Evolutionary conservation across 1,139 yeast genomes (phyloP), one percentile per base, ranked within the genome.

Genomic region (Debaryomyces sp.): DNA sequence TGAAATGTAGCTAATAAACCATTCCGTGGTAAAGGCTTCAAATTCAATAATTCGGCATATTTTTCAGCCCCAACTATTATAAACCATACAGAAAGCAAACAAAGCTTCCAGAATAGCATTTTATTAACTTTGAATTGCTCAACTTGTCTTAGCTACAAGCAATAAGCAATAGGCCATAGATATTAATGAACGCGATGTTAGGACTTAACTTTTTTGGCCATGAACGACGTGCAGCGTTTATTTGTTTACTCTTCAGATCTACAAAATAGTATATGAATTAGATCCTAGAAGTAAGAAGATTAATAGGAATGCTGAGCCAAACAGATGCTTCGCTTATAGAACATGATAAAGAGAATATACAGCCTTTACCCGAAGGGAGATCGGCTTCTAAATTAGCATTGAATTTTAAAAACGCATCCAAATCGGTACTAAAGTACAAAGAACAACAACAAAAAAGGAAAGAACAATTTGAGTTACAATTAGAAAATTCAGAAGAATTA

Each of bases 301-400:
- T 9, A 18, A 32, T 18, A 44, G 15, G 10, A 17, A 49, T 49
- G 52, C 48, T 46, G 50, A 43, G 38, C 22, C 48, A 47, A 26
- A 37, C 78, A 4, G 77, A 79, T 45, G 81, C 83, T 53, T 75
- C 78, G 21, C 61, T 73, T 32, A 71, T 90, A 36, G 96, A 89
- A 61, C 70, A 71, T 22, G 86, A 87, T 49, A 91, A 91, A 66
- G 97, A 91, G 64, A 91, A 91, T 60, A 85, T 91, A 3, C 78
- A 79, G 55, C 91, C 96, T 0, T 58, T 84, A 24, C 70, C 73
- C 2, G 84, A 81, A 13, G 97, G 97, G 2, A 73, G 94, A 43
- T 82, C 94, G 0, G 96, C 85, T 0, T 59, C 71, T 13, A 78
- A 83, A 17, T 70, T 91, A 36, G 80, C 80, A 1, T 68, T 73